Base-by-base conservation (phyloP, 352 stramenopile genomes). In the Phytophthora hybrid region DNA sequence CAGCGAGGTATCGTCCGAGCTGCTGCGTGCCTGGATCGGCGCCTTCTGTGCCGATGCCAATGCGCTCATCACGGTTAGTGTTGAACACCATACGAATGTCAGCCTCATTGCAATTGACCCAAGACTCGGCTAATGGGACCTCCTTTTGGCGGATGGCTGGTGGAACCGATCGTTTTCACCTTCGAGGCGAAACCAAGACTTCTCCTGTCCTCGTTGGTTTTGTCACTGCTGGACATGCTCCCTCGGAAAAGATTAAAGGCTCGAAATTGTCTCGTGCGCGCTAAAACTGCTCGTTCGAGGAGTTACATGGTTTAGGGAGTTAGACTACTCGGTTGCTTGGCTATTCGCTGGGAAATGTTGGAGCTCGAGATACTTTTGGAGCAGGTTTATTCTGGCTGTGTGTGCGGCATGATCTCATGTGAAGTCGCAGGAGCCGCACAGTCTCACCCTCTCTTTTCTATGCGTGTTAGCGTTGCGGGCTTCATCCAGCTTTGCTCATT, bases 11-110 rank as follows among this genome's bases (percentile, higher is more conserved):
- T 56, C 59, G 39, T 56, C 59, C 5, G 68, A 79, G 47, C 47
- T 66, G 44, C 62, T 71, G 29, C 68, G 73, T 4, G 73, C 73
- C n/a, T 66, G 46, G 13, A 79, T 67, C 21, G 68, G 73, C 8
- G 59, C 41, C 53, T 74, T 79, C 21, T 67, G 52, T 5, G 73
- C 70, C 32, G 32, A 37, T 37, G 32, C 32, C 10, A 39, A 13
- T 13, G 32, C 32, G 10, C 8, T 39, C 10, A 39, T 9, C 32
- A 39, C 8, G 32, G 32, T 39, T 31, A 31, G 4, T 31, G 26
- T 31, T 39, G 32, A 39, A 39, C 32, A 39, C 32, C 32, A 39
- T 13, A 13, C 32, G 8, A 39, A 39, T 39, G 32, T 13, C 10
- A 39, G 32, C 3, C 32, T 9, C 32, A 39, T 39, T 13, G 32